Percentiles rank a stretch among this genome's conserved stretches.
phyloP scores from a whole-genome alignment of 1,284 basidiomycete genomes.

The Psilocybe mexicana region DNA sequence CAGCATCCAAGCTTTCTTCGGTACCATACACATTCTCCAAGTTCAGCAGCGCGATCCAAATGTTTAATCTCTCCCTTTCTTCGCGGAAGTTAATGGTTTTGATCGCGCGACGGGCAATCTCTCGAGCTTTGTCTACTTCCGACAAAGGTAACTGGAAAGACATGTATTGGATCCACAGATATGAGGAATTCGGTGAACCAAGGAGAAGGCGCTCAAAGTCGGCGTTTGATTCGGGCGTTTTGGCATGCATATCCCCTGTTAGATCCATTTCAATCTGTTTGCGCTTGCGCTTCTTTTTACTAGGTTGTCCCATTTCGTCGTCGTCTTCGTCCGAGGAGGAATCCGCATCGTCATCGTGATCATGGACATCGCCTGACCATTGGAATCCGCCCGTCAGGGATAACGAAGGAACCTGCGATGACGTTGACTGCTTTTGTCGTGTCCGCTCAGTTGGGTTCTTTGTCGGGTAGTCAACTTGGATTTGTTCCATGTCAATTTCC shows the following conservation, averaged over 20 bases:
- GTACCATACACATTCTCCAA: constrained; percentile 94
- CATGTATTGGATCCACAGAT: constrained; percentile 99
- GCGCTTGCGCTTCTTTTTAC: constrained; percentile 65
- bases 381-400: constrained; percentile 65
- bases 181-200: constrained; percentile 97
- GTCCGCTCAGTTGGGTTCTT: constrained; percentile 15
- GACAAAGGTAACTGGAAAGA: constrained; percentile 96
- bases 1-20: constrained; percentile 72
- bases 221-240: constrained; percentile 85
- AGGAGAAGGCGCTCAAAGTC: constrained; percentile 95
- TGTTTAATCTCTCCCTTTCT: constrained; percentile 94
- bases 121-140: constrained; percentile 92
- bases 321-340: constrained; percentile 51
- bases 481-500: constrained; percentile 42
- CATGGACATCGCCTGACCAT: constrained; percentile 53
- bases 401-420: constrained; percentile 37
- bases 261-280: constrained; percentile 80
- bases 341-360: constrained; percentile 36
- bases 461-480: constrained; percentile 28
- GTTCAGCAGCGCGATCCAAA: constrained; percentile 97
- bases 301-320: constrained; percentile 21
- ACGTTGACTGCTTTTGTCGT: constrained; percentile 10
- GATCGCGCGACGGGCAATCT: constrained; percentile 84
- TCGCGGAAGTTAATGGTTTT: constrained; percentile 93
- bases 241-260: constrained; percentile 83